Base-by-base conservation (phyloP, 2,329 filamentous ascomycete species). In the Xylaria sp. region DNA sequence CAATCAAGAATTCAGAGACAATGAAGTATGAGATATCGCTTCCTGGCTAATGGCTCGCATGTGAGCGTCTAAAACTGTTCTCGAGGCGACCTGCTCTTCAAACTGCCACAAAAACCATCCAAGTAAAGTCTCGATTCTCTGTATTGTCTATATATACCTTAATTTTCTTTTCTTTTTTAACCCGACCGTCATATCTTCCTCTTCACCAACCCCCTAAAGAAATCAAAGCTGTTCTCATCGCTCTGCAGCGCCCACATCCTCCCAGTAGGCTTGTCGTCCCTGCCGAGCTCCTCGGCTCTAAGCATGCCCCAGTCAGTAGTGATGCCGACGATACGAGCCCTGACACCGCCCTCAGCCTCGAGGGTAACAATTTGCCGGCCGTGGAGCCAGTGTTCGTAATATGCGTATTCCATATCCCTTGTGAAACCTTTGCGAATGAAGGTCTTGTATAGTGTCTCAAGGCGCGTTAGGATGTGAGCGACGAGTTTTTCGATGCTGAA, bases 161-260 rank as follows among this genome's bases (percentile, higher is more conserved):
- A 15, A 9, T n/a, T 9, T 37, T n/a, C 9, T 11, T n/a, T 40
- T 33, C 7, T 17, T 37, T 53, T 31, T 31, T 15, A 40, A 15
- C 6, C 25, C 12, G 35, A 28, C 4, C 15, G 5, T 63, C 17
- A 67, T 63, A 88, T 77, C 82, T 96, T 98, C 72, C 89, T 86
- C 80, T 87, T 92, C 19, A 99, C 80, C 71, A 99, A 74, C 0
- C 95, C 95, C 73, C 87, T 92, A 79, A 97, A 96, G 76, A 97
- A 99, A 78, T 99, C 95, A 80, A 99, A 99, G 76, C 94, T 97
- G 73, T 99, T 99, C 75, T 94, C 92, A 76, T 99, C 95, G 76
- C 93, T 97, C 81, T 97, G 94, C 78, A 99, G 78, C 70, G 90
- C 87, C 85, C 91, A 94, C 52, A 90, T 81, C 77, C 85, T 91